Percentiles rank a stretch among this genome's conserved stretches.
Evolutionary conservation across 1,284 basidiomycete species (phyloP).

Genomic region (Inonotus hispidus): DNA sequence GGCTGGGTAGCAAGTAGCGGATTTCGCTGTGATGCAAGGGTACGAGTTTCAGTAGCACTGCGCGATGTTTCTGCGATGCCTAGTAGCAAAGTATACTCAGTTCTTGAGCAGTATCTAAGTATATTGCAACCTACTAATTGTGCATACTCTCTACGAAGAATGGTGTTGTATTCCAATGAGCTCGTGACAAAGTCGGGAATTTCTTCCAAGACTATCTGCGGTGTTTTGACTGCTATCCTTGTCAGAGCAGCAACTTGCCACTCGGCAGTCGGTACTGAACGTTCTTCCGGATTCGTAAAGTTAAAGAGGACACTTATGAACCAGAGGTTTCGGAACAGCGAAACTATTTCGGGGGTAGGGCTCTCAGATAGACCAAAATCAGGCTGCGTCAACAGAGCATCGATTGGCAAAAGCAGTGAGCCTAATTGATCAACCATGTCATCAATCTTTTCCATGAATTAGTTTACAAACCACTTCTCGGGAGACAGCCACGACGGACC

Average conservation of each 20-base stretch:
- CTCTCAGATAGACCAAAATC: constrained; percentile 64
- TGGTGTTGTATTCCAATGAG: constrained; percentile 91
- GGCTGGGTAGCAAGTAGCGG: constrained; percentile 73
- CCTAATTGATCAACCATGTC: constrained; percentile 83
- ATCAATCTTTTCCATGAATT: constrained; percentile 46
- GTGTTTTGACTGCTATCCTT: constrained; percentile 85
- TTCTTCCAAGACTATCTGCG: constrained; percentile 78
- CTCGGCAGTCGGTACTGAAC: constrained; percentile 56
- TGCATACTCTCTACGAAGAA: constrained; percentile 85
- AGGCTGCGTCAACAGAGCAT: constrained; percentile 76
- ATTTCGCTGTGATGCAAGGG: constrained; percentile 70
- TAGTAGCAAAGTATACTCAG: constrained; percentile 25
- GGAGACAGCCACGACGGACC: constrained; percentile 31
- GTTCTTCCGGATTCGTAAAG: constrained; percentile 49
- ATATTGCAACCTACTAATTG: constrained; percentile 51
- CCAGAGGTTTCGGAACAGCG: constrained; percentile 93
- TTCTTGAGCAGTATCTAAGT: background rate
- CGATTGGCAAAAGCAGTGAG: constrained; percentile 85
- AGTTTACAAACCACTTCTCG: no score
- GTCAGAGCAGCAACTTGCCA: constrained; percentile 75
- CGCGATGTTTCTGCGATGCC: constrained; percentile 68
- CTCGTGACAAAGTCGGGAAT: constrained; percentile 83
- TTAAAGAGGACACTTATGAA: constrained; percentile 86
- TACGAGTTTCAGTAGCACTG: constrained; percentile 59
- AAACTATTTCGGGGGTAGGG: constrained; percentile 61